Conservation (phyloP, 805 yeast species). For the Hermanozyma aechmeae region DNA sequence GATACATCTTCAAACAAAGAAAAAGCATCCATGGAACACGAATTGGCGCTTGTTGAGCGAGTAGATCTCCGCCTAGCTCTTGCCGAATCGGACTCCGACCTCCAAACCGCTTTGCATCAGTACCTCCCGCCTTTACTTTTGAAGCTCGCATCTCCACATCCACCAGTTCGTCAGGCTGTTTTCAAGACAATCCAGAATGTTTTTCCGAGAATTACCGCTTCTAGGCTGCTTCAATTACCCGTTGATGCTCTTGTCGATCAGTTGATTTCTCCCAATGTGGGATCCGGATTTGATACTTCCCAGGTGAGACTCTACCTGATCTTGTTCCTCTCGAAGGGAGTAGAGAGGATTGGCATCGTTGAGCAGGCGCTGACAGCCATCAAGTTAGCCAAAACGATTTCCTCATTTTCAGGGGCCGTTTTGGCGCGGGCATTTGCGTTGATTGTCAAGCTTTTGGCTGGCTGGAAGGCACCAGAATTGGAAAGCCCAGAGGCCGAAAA, state of each 20-base stretch:
- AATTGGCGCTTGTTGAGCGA: slow-evolving; percentile 54
- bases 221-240: slow-evolving; percentile 52
- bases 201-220: slow-evolving; percentile 55
- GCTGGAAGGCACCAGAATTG: slow-evolving; percentile 41
- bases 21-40: no score
- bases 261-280: slow-evolving; percentile 46
- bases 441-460: slow-evolving; percentile 41
- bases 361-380: slow-evolving; percentile 39
- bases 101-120: slow-evolving; percentile 47
- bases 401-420: slow-evolving; percentile 20
- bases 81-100: slow-evolving; percentile 57
- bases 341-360: slow-evolving; percentile 39
- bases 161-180: slow-evolving; percentile 57
- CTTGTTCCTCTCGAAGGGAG: slow-evolving; percentile 58
- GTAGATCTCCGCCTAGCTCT: slow-evolving; percentile 79
- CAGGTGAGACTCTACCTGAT: slow-evolving; percentile 54
- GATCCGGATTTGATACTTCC: slow-evolving; percentile 32
- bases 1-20: no score
- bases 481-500: slow-evolving; percentile 30
- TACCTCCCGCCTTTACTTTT: slow-evolving; percentile 73
- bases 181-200: slow-evolving; percentile 58
- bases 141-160: slow-evolving; percentile 66
- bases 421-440: slow-evolving; percentile 56
- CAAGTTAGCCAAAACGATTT: slow-evolving; percentile 36
- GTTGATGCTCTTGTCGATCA: slow-evolving; percentile 53